Percentiles rank a stretch among this genome's conserved stretches.
Conservation (phyloP, 768 basidiomycete species). For the Collybia sordida region DNA sequence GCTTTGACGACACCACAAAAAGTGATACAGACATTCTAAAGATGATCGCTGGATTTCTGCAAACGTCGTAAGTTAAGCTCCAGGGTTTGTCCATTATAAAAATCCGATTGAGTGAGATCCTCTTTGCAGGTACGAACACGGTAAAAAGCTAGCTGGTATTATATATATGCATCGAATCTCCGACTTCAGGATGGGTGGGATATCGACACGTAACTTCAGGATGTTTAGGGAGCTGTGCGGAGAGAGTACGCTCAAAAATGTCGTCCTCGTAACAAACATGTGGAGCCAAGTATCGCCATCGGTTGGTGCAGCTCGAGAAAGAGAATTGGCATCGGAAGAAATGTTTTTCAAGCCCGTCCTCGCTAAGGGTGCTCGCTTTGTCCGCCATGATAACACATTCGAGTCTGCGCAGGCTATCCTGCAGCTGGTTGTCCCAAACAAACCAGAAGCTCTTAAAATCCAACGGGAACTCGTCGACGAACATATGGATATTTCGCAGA, state of each 20-base stretch:
- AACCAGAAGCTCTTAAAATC: conserved; percentile 10
- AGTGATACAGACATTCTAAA: conserved; percentile 48
- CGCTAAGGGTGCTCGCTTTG: conserved; percentile 35
- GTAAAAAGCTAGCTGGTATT: conserved; percentile 32
- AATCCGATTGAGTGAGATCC: too few species aligned
- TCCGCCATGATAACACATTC: conserved; percentile 27
- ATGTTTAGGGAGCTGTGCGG: conserved; percentile 48
- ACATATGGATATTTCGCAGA: conserved; percentile 26
- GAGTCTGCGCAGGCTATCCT: conserved; percentile 30
- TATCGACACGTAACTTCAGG: conserved; percentile 37
- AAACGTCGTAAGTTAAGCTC: too few species aligned
- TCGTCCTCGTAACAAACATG: conserved; percentile 45
- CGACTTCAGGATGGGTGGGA: conserved; percentile 36
- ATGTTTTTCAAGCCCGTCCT: conserved; percentile 42
- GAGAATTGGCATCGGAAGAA: conserved; percentile 22
- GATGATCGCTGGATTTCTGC: conserved; percentile 37
- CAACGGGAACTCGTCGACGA: conserved; percentile 17
- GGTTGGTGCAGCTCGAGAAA: conserved; percentile 24
- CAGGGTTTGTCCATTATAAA: too few species aligned
- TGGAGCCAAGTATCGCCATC: conserved; percentile 34
- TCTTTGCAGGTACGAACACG: conserved; percentile 10
- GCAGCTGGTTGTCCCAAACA: conserved; percentile 22
- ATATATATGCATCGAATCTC: conserved; percentile 40
- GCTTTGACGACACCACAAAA: conserved; percentile 54
- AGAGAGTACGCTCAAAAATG: conserved; percentile 39